Evolutionary conservation across 2,329 filamentous ascomycete species (phyloP).

Genomic region (Blastomyces percursus): DNA sequence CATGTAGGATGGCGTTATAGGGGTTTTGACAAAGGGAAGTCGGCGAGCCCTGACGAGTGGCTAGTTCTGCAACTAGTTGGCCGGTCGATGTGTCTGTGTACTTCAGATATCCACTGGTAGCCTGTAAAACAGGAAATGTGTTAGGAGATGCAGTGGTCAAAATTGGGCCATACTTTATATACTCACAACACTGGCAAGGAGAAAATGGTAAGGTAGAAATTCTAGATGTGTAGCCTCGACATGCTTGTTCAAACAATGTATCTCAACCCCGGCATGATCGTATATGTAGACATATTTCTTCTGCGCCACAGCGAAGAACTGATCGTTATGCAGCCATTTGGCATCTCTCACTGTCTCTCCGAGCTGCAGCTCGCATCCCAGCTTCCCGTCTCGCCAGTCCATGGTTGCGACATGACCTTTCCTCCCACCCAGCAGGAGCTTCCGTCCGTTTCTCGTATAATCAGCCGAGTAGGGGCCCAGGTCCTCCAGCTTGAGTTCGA

Average conservation of each 20-base stretch:
- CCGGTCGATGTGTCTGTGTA: slow-evolving; percentile 95
- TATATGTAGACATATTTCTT: slow-evolving; percentile 98
- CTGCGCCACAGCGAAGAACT: slow-evolving; percentile 86
- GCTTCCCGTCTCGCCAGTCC: slow-evolving; percentile 87
- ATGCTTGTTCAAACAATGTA: slow-evolving; percentile 85
- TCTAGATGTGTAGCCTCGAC: slow-evolving; percentile 88
- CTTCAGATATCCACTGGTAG: slow-evolving; percentile 68
- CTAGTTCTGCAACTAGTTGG: slow-evolving; percentile 72
- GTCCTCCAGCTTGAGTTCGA: slow-evolving; percentile 72
- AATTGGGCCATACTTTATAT: background rate
- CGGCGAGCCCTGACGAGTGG: slow-evolving; percentile 73
- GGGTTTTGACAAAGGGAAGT: slow-evolving; percentile 80
- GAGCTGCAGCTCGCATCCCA: slow-evolving; percentile 84
- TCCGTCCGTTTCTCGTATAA: slow-evolving; percentile 79
- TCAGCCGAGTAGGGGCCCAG: slow-evolving; percentile 82
- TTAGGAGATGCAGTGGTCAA: background rate
- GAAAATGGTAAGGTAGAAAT: slow-evolving; percentile 91
- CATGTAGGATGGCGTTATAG: slow-evolving; percentile 81
- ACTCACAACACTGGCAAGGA: slow-evolving; percentile 72
- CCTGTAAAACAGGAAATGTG: slow-evolving; percentile 37
- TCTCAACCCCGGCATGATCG: slow-evolving; percentile 76
- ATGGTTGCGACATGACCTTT: slow-evolving; percentile 95
- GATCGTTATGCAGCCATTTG: slow-evolving; percentile 88
- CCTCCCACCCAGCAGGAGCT: slow-evolving; percentile 72
- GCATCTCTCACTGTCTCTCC: slow-evolving; percentile 83